phyloP scores from a whole-genome alignment of 2,329 filamentous ascomycete genomes.

The Trichoderma sp. region DNA sequence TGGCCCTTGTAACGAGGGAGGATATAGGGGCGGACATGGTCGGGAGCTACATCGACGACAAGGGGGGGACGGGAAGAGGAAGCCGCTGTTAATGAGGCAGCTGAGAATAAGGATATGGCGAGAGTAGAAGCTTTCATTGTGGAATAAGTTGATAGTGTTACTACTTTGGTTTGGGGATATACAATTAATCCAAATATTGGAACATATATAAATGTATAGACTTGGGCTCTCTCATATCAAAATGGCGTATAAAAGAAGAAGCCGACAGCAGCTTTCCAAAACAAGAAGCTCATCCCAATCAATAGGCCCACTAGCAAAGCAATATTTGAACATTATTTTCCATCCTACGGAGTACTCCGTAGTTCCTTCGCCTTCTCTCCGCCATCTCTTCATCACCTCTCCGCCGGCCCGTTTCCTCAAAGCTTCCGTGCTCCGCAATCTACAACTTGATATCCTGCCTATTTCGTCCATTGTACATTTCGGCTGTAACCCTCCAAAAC shows the following conservation, averaged over 20 bases:
- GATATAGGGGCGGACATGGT: conserved; percentile 26
- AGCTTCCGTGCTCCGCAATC: no score
- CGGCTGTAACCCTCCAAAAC: background rate
- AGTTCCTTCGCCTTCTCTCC: background rate
- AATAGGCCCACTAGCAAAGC: background rate
- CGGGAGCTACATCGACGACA: conserved; percentile 23
- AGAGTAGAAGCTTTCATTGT: background rate
- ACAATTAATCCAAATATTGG: background rate
- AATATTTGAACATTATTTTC: background rate
- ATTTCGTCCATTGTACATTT: background rate
- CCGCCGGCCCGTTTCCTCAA: background rate
- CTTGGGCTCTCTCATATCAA: background rate
- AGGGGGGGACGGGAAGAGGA: background rate
- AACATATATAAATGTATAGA: background rate
- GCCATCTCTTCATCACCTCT: background rate
- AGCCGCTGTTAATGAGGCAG: background rate
- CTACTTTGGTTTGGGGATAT: background rate
- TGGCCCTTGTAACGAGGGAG: conserved; percentile 26
- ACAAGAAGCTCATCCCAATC: background rate
- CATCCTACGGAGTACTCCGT: no score
- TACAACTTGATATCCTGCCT: background rate
- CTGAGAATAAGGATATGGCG: background rate
- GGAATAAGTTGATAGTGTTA: background rate
- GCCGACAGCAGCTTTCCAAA: background rate
- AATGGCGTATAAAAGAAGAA: background rate